A percentile compares a stretch with the other conserved stretches of the same genome.
Conservation (phyloP, 108 stramenopile genomes). For the Phaeodactylum tricornutum region DNA sequence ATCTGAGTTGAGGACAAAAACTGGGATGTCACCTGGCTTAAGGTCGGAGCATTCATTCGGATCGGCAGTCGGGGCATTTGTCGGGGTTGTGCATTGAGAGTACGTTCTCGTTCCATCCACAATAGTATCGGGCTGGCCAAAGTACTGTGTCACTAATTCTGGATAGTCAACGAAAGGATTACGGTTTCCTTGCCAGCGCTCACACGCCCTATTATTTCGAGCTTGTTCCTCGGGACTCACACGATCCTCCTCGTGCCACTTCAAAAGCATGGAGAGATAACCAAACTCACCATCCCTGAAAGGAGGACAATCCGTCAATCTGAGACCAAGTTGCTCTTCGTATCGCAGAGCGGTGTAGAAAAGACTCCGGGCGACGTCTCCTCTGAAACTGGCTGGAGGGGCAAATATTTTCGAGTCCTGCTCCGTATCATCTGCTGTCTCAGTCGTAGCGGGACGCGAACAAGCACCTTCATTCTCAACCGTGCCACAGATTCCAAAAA, state of each 20-base stretch:
- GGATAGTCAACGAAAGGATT: slow-evolving; percentile 84
- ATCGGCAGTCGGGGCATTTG: slow-evolving; percentile 11
- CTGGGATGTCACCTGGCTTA: slow-evolving; percentile 18
- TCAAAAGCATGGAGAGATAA: slow-evolving; percentile 47
- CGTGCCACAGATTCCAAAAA: slow-evolving; percentile 6
- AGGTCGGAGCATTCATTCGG: slow-evolving; percentile 15
- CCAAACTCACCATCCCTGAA: slow-evolving; percentile 27
- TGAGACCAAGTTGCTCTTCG: slow-evolving; percentile 16
- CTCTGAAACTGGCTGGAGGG: slow-evolving; percentile 36
- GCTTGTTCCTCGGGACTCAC: slow-evolving; percentile 40
- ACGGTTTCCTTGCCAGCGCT: slow-evolving; percentile 73
- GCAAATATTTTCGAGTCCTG: slow-evolving; percentile 5
- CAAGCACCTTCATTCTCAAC: slow-evolving; percentile 1
- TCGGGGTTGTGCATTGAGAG: slow-evolving; percentile 12
- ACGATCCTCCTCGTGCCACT: slow-evolving; percentile 73
- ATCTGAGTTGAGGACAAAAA: slow-evolving; percentile 16
- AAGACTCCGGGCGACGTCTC: slow-evolving; percentile 76
- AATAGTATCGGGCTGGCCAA: slow-evolving; percentile 8
- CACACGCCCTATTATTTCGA: slow-evolving; percentile 55
- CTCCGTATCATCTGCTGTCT: slow-evolving; percentile 2
- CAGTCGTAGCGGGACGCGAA: slow-evolving; percentile 1
- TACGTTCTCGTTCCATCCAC: slow-evolving; percentile 14
- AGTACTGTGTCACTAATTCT: slow-evolving; percentile 19
- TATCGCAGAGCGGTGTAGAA: slow-evolving; percentile 79
- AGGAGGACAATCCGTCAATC: slow-evolving; percentile 30